A percentile compares a stretch with the other conserved stretches of the same genome.
Conservation (phyloP, 352 stramenopile species). For the Globisporangium camurandrum region DNA sequence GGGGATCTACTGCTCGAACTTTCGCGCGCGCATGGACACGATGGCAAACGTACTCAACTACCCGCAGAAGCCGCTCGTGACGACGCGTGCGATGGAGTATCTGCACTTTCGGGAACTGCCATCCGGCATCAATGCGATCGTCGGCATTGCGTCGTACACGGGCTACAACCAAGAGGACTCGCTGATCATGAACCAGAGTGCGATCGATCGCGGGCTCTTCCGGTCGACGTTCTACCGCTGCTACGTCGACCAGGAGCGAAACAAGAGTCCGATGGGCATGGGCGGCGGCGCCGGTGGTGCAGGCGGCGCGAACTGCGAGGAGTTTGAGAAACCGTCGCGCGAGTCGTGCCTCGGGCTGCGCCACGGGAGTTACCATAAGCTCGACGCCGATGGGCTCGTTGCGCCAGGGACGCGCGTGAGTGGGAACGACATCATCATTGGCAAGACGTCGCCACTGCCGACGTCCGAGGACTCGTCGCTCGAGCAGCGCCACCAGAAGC, state of each 20-base stretch:
- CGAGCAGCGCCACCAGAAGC: slow-evolving; percentile 92
- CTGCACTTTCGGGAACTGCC: slow-evolving; percentile 98
- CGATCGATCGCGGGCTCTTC: slow-evolving; percentile 99
- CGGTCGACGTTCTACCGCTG: slow-evolving; percentile 98
- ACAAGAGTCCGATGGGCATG: slow-evolving; percentile 78
- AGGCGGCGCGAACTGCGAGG: slow-evolving; percentile 70
- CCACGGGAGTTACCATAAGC: slow-evolving; percentile 97
- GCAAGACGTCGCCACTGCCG: slow-evolving; percentile 94
- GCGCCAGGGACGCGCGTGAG: slow-evolving; percentile 94
- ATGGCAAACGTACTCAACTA: slow-evolving; percentile 99
- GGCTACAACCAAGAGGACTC: slow-evolving; percentile 99
- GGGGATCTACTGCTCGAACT: slow-evolving; percentile 98
- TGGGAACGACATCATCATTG: slow-evolving; percentile 98
- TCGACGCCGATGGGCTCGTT: slow-evolving; percentile 98
- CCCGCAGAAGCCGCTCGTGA: slow-evolving; percentile 98
- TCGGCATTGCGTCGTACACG: slow-evolving; percentile 83
- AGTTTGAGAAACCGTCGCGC: slow-evolving; percentile 94
- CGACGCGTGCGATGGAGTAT: slow-evolving; percentile 98
- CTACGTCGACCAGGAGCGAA: slow-evolving; percentile 94
- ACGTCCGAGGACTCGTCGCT: slow-evolving; percentile 72
- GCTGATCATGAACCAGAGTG: slow-evolving; percentile 99
- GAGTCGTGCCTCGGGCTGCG: slow-evolving; percentile 94
- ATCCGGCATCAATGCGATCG: slow-evolving; percentile 97
- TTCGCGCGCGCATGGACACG: slow-evolving; percentile 98
- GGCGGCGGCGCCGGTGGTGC: slow-evolving; percentile 52